These are phyloP conservation scores for Pleomassaria siparia DNA, from an alignment of 2,329 filamentous ascomycete species.

Conservation along the genomic window DNA sequence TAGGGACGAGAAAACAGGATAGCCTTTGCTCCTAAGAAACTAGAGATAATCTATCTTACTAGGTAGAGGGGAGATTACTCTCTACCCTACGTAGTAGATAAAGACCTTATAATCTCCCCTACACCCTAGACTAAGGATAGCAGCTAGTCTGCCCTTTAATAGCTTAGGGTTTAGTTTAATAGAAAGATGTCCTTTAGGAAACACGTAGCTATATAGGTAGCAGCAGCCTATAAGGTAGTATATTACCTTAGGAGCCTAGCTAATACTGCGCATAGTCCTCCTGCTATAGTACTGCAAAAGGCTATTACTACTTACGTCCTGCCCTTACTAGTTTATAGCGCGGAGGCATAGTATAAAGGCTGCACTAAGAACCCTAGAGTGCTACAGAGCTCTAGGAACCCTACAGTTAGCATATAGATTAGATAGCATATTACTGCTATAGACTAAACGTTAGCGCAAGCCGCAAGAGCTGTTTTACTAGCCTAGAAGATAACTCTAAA, in stretches of 20 bases:
- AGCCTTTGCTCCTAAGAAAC: not conserved
- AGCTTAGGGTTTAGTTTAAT: not conserved
- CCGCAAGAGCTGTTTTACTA: not conserved
- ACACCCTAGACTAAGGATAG: no score
- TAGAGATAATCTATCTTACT: not conserved
- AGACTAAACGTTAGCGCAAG: not conserved
- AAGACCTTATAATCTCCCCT: not conserved
- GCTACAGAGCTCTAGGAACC: not conserved
- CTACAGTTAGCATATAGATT: not conserved
- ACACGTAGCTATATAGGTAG: not conserved
- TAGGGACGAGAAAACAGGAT: not conserved
- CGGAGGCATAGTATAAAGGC: not conserved
- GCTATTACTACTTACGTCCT: not conserved
- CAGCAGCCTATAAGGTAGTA: not conserved
- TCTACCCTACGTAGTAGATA: not conserved
- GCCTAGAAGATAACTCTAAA: not conserved
- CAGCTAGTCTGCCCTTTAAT: no score
- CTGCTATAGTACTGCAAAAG: not conserved
- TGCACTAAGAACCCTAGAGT: not conserved
- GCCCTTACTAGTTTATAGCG: not conserved
- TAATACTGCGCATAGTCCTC: not conserved
- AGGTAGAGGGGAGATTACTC: not conserved
- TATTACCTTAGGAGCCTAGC: not conserved
- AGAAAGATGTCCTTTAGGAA: not conserved
- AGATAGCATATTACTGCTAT: not conserved